phyloP scores from a whole-genome alignment of 2,329 filamentous ascomycete species.

The Akanthomyces muscarius region DNA sequence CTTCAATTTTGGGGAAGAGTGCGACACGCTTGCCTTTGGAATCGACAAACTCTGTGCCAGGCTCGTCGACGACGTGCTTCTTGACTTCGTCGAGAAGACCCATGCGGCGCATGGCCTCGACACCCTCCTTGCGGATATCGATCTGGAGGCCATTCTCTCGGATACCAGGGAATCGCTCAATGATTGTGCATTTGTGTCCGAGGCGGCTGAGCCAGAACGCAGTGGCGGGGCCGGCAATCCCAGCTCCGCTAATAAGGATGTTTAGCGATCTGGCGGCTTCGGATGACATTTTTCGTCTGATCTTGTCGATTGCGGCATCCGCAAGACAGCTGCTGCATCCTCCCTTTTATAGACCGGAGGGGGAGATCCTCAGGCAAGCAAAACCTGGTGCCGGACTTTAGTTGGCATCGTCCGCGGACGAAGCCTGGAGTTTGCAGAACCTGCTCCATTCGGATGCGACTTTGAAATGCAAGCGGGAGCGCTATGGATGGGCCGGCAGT shows the following conservation, averaged over 20 bases:
- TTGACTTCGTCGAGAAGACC: conserved; percentile 37
- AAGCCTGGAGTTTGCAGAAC: background rate
- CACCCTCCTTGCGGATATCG: conserved; percentile 41
- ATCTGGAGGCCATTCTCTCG: conserved; percentile 42
- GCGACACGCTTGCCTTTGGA: conserved; percentile 34
- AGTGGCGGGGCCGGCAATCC: conserved; percentile 41
- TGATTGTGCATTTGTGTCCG: conserved; percentile 36
- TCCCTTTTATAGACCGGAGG: background rate
- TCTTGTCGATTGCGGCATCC: background rate
- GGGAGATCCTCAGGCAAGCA: background rate
- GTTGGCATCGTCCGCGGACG: background rate
- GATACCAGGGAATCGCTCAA: conserved; percentile 37
- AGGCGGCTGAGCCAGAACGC: conserved; percentile 39
- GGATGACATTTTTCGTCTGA: background rate
- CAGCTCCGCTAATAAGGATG: conserved; percentile 46
- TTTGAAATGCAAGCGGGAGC: background rate
- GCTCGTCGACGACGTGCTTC: conserved; percentile 40
- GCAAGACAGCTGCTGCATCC: background rate
- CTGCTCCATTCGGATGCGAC: background rate
- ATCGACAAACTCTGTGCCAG: conserved; percentile 45
- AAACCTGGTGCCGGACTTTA: background rate
- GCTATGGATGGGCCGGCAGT: background rate
- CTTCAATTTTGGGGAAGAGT: conserved; percentile 38
- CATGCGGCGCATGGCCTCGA: conserved; percentile 36
- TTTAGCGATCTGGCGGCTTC: conserved; percentile 26